A percentile compares a stretch with the other conserved stretches of the same genome.
Evolutionary conservation across 192 early-diverging fungal species (phyloP).

Genomic region (Piromyces finnis): DNA sequence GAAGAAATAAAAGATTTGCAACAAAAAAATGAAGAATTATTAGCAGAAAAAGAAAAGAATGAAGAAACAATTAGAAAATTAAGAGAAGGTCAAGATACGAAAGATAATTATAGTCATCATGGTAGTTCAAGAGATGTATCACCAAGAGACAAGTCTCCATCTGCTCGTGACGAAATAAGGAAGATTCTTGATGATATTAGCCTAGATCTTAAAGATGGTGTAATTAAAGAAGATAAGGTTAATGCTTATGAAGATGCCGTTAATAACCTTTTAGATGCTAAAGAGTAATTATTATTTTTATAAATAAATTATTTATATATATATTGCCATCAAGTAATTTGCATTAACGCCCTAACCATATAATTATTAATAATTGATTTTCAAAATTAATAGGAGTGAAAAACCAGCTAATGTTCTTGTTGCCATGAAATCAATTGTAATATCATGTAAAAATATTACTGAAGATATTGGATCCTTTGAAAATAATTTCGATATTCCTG

Average conservation of each 20-base stretch:
- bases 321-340: too few relatives aligned
- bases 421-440: constrained; percentile 68
- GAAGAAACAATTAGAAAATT: constrained; percentile 22
- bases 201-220: constrained; percentile 30
- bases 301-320: too few relatives aligned
- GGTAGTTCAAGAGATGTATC: background rate
- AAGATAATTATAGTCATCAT: constrained; percentile 3
- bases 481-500: constrained; percentile 16
- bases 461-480: constrained; percentile 63
- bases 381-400: constrained; percentile 30
- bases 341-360: too few relatives aligned
- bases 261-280: constrained; percentile 57
- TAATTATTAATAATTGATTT: too few relatives aligned
- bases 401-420: constrained; percentile 51
- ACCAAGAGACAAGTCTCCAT: background rate
- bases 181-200: background rate
- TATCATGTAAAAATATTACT: constrained; percentile 63
- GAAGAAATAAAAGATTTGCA: constrained; percentile 46
- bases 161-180: background rate
- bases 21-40: constrained; percentile 37
- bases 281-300: constrained; percentile 21
- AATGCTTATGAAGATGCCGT: constrained; percentile 65
- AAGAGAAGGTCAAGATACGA: constrained; percentile 6
- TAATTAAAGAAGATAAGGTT: constrained; percentile 48
- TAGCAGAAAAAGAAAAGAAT: constrained; percentile 21